phyloP scores from a whole-genome alignment of 306 rosid genomes.

The Rubus parviflorus region DNA sequence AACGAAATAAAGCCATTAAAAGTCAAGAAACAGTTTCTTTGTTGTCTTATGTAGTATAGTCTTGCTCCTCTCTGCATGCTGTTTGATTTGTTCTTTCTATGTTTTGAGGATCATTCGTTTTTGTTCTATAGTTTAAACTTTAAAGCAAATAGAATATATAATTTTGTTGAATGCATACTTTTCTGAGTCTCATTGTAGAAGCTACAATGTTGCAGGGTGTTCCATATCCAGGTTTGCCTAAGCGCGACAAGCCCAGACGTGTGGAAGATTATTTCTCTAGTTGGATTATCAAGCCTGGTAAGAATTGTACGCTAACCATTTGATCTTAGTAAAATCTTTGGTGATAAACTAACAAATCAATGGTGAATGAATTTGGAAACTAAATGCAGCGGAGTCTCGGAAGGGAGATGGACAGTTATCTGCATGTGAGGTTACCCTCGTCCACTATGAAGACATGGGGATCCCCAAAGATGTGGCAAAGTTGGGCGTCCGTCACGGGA shows the following conservation, averaged over 20 bases:
- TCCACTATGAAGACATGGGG: conserved; percentile 98
- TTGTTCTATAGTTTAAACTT: neutral
- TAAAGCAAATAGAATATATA: neutral
- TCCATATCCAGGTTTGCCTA: conserved; percentile 76
- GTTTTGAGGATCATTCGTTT: neutral
- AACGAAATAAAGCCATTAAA: neutral
- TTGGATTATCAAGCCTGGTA: conserved; percentile 93
- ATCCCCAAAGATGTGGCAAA: conserved; percentile 98
- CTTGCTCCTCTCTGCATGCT: neutral
- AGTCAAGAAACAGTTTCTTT: neutral
- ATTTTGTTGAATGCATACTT: neutral
- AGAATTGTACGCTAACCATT: conserved; percentile 17
- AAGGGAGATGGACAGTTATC: conserved; percentile 86
- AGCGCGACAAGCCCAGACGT: conserved; percentile 94
- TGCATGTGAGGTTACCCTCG: conserved; percentile 89
- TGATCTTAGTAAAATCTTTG: neutral
- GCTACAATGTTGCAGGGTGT: conserved; percentile 65
- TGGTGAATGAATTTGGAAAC: conserved; percentile 25
- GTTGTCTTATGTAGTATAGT: neutral
- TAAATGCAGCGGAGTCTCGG: conserved; percentile 81
- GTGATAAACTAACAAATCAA: conserved; percentile 17
- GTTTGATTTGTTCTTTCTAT: neutral
- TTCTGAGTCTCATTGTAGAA: conserved; percentile 19
- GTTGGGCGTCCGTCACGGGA: conserved; percentile 95
- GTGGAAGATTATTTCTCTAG: conserved; percentile 88